phyloP scores from a whole-genome alignment of 129 eudicot species.

The Pseudognaphalium luteoalbum region DNA sequence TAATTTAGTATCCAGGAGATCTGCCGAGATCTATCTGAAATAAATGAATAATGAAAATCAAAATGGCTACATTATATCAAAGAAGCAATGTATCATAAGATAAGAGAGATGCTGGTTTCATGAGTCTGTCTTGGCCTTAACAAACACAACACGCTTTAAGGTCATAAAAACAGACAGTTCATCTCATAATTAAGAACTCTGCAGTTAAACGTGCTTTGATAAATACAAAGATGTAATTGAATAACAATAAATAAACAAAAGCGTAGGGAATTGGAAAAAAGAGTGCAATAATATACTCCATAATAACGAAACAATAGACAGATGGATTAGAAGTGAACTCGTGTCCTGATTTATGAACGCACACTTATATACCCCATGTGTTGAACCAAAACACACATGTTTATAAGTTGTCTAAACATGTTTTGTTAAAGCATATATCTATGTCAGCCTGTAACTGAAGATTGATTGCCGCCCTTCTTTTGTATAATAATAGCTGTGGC shows the following conservation, averaged over 20 bases:
- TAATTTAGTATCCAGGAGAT: background rate
- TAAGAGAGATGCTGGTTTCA: background rate
- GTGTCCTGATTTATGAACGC: constrained; percentile 35
- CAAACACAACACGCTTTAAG: background rate
- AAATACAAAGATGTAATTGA: no score
- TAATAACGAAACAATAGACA: background rate
- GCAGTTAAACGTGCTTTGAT: no score
- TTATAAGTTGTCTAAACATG: constrained; percentile 37
- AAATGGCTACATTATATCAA: background rate
- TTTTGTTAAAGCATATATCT: constrained; percentile 23
- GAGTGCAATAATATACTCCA: constrained; percentile 24
- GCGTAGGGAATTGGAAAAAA: constrained; percentile 14
- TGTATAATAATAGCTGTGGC: background rate
- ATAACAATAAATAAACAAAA: constrained; percentile 1
- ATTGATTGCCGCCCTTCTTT: constrained; percentile 10
- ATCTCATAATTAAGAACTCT: no score
- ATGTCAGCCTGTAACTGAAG: constrained; percentile 31
- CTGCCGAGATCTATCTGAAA: background rate
- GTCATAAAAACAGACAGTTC: no score
- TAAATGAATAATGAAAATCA: constrained; percentile 4
- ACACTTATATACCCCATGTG: constrained; percentile 38
- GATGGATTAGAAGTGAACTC: constrained; percentile 33
- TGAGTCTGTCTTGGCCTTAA: background rate
- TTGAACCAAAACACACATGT: constrained; percentile 36
- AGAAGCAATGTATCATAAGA: constrained; percentile 6